Conservation (phyloP, 148 eudicot species). For the Vaccinium myrtillus region DNA sequence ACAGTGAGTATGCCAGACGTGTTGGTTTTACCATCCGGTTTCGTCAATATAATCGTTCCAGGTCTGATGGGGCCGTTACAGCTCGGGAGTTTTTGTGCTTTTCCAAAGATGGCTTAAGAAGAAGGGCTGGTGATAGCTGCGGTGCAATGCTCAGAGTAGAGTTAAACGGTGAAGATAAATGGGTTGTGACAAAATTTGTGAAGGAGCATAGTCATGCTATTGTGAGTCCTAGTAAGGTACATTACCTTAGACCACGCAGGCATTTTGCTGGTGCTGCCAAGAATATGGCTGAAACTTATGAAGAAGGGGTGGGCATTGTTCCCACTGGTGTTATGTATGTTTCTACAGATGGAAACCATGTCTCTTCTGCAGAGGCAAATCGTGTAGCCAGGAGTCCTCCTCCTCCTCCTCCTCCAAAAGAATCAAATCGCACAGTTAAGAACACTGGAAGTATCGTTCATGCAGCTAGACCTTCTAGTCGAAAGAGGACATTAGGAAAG, state of each 20-base stretch:
- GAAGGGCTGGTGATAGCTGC: slow-evolving; percentile 47
- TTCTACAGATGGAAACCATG: slow-evolving; percentile 47
- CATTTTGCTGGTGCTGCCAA: slow-evolving; percentile 57
- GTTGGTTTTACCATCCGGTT: slow-evolving; percentile 55
- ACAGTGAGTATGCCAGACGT: slow-evolving; percentile 64
- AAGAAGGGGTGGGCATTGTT: slow-evolving; percentile 43
- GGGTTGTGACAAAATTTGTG: slow-evolving; percentile 70
- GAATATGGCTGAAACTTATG: slow-evolving; percentile 35
- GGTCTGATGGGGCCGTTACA: slow-evolving; percentile 32
- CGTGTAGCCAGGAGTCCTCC: slow-evolving; percentile 42
- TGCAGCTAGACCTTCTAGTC: slow-evolving; percentile 36
- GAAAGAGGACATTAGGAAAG: slow-evolving; percentile 64
- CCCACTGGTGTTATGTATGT: slow-evolving; percentile 72
- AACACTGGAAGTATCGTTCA: slow-evolving; percentile 36
- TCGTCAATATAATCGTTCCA: slow-evolving; percentile 37
- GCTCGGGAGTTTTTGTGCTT: slow-evolving; percentile 46
- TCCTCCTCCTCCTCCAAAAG: slow-evolving; percentile 26
- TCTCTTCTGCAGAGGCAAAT: slow-evolving; percentile 39
- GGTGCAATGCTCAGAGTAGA: slow-evolving; percentile 74
- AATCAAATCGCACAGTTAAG: slow-evolving; percentile 43
- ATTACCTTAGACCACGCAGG: slow-evolving; percentile 45
- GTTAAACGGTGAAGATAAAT: slow-evolving; percentile 44
- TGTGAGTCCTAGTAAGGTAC: slow-evolving; percentile 44
- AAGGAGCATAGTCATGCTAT: slow-evolving; percentile 71
- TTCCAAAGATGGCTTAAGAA: slow-evolving; percentile 46